These are phyloP conservation scores for Hylodesmum podocarpum DNA, from an alignment of 306 rosid genomes.

Conservation along the genomic window DNA sequence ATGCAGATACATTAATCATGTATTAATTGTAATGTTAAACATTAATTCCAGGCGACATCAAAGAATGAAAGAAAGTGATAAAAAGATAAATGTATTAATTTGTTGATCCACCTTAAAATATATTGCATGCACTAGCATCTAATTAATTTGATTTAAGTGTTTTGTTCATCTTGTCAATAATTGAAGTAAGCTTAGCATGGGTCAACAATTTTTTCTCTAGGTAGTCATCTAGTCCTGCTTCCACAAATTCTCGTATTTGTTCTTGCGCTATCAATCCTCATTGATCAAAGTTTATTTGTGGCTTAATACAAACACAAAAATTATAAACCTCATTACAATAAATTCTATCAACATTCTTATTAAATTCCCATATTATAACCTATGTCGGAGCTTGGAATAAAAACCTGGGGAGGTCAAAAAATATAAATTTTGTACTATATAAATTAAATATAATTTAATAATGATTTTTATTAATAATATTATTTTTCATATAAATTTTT, in stretches of 20 bases:
- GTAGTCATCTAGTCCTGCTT: slow-evolving; percentile 69
- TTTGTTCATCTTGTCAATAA: slow-evolving; percentile 35
- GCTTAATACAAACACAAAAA: slow-evolving; percentile 38
- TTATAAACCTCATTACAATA: not conserved
- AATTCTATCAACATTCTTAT: not conserved
- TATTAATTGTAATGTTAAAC: not conserved
- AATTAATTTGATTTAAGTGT: not conserved
- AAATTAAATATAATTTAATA: too few species aligned
- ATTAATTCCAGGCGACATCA: not conserved
- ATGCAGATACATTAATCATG: not conserved
- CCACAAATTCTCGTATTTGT: slow-evolving; percentile 42
- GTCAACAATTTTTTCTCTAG: slow-evolving; percentile 71
- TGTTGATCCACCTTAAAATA: not conserved
- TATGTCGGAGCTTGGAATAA: too few species aligned
- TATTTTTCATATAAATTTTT: too few species aligned
- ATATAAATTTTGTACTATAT: too few species aligned
- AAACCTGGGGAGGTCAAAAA: too few species aligned
- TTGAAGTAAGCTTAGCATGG: slow-evolving; percentile 41
- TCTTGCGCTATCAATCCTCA: slow-evolving; percentile 56
- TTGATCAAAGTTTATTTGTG: slow-evolving; percentile 57
- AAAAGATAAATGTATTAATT: too few species aligned
- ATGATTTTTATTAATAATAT: too few species aligned
- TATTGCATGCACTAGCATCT: not conserved
- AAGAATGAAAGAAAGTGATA: not conserved
- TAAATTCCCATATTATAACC: too few species aligned